Percentiles rank a stretch among this genome's conserved stretches.
Evolutionary conservation across 176 grass and related monocot genomes (phyloP).

Genomic region (Phragmites australis): DNA sequence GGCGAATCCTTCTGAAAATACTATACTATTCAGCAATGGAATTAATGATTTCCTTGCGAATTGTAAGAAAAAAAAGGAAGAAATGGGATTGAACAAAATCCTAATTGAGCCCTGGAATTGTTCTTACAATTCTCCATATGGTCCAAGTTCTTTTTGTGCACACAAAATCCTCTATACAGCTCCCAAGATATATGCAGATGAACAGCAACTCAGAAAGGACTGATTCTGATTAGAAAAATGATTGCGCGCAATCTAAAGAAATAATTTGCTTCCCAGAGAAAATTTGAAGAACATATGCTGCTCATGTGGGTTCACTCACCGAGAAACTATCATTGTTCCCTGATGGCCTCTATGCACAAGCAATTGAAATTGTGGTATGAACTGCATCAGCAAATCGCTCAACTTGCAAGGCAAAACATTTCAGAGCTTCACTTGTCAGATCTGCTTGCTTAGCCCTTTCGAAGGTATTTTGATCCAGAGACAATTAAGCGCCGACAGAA

Average conservation of each 20-base stretch:
- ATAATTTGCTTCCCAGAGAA: not conserved
- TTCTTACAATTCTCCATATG: not conserved
- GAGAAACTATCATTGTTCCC: not conserved
- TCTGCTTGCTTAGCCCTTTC: not conserved
- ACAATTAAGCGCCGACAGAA: too few species aligned
- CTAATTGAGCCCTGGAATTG: not conserved
- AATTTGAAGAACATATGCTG: not conserved
- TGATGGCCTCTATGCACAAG: not conserved
- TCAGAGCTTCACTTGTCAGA: conserved; percentile 4
- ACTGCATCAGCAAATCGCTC: not conserved
- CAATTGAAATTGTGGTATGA: not conserved
- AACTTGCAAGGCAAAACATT: not conserved
- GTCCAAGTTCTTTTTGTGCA: not conserved
- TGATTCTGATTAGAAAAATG: not conserved
- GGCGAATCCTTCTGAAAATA: too few species aligned
- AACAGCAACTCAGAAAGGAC: not conserved
- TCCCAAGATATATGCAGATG: too few species aligned
- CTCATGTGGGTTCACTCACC: not conserved
- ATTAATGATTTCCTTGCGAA: too few species aligned
- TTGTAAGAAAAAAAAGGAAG: not conserved
- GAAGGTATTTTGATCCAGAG: not conserved
- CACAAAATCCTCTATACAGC: too few species aligned
- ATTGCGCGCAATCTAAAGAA: not conserved
- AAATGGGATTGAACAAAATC: not conserved
- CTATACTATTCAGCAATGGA: too few species aligned